Conservation (phyloP, 805 yeast genomes). For the Wickerhamiella australiensis region DNA sequence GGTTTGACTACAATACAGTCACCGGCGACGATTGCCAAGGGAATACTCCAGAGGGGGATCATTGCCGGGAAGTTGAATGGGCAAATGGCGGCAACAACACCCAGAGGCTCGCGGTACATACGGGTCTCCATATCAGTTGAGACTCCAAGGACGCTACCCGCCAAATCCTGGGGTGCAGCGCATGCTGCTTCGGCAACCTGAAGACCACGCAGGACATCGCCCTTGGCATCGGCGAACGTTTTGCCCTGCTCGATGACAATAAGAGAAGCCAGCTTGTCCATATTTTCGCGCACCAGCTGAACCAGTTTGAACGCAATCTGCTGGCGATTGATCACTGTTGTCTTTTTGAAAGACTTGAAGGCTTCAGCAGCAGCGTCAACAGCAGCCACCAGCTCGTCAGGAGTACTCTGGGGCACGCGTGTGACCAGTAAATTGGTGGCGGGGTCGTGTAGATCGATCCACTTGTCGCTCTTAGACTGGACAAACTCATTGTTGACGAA, state of each 20-base stretch:
- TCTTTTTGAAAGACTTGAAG: slow-evolving; percentile 45
- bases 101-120: slow-evolving; percentile 58
- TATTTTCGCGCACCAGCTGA: slow-evolving; percentile 47
- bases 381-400: slow-evolving; percentile 51
- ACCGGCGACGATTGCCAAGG: slow-evolving; percentile 54
- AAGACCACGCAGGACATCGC: slow-evolving; percentile 62
- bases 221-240: slow-evolving; percentile 61
- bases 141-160: slow-evolving; percentile 54
- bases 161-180: slow-evolving; percentile 46
- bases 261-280: slow-evolving; percentile 54
- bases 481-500: slow-evolving; percentile 39
- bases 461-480: slow-evolving; percentile 38
- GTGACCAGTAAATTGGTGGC: slow-evolving; percentile 58
- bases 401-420: slow-evolving; percentile 61
- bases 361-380: slow-evolving; percentile 52
- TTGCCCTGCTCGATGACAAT: slow-evolving; percentile 67
- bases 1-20: slow-evolving; percentile 62
- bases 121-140: slow-evolving; percentile 65
- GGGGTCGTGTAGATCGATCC: slow-evolving; percentile 67
- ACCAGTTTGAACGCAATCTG: slow-evolving; percentile 61
- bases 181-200: slow-evolving; percentile 73
- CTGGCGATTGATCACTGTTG: slow-evolving; percentile 39
- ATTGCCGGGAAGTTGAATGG: slow-evolving; percentile 80
- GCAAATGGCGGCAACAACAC: slow-evolving; percentile 64
- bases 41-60: slow-evolving; percentile 63